Base-by-base conservation (phyloP, 257 asterid species). In the Handroanthus guayacan region DNA sequence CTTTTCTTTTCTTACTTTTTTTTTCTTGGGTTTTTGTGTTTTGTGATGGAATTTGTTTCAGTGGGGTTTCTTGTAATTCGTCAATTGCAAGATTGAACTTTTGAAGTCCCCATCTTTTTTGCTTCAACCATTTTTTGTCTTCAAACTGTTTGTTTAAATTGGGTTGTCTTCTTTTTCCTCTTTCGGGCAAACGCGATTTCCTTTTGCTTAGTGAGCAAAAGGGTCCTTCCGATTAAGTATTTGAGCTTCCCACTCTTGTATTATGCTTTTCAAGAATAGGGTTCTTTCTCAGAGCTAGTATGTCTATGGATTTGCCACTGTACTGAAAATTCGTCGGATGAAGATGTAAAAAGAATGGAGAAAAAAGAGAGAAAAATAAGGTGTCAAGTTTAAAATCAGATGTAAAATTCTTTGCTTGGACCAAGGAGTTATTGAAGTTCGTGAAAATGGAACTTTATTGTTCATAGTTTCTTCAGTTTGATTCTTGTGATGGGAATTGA, bases 21-120 rank as follows among this genome's bases (percentile, higher is more conserved):
- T 18, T 78, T 70, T 6, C n/a, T 9, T 41, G 72, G 50, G 47
- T 61, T 68, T 52, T 36, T 52, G 25, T n/a, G 25, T 55, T 62
- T 65, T 6, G 67, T 52, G 7, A 11, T 52, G 16, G 14, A 52
- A 52, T 41, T 5, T 8, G 45, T 38, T 79, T 37, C 39, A 52
- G n/a, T 75, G 83, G 86, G 83, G 44, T 75, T 74, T 52, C 67
- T 62, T 45, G 66, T 50, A 14, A 41, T 75, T 57, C 34, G 6
- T 14, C 60, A n/a, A 43, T 43, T 8, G 47, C 16, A 37, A 16
- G 14, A 38, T 34, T 1, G 20, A 11, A 3, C 3, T 57, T n/a
- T 38, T 52, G 57, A 64, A 68, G 60, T 64, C 62, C 39, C 77
- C 66, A 69, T 69, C 8, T 67, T 43, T 43, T 71, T 50, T 54